phyloP scores from a whole-genome alignment of 2,329 filamentous ascomycete species.

The Rachicladosporium sp. region DNA sequence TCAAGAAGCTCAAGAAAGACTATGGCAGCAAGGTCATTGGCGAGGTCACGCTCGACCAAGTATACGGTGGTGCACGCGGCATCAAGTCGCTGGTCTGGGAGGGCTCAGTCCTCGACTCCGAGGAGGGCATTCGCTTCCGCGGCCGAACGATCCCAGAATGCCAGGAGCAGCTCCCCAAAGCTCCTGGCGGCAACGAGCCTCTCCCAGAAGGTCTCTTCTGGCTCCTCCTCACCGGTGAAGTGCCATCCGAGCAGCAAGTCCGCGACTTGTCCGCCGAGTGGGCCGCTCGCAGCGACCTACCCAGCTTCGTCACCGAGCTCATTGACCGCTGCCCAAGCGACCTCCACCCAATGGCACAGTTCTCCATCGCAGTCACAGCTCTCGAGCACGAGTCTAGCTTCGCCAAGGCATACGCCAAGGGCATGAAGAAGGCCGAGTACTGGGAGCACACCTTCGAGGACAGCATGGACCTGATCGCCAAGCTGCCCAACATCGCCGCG shows the following conservation, averaged over 20 bases:
- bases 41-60: slow-evolving; percentile 97
- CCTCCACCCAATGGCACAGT: slow-evolving; percentile 99
- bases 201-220: slow-evolving; percentile 99
- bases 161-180: slow-evolving; percentile 94
- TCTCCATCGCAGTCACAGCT: slow-evolving; percentile 92
- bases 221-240: slow-evolving; percentile 96
- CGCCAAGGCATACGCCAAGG: slow-evolving; percentile 97
- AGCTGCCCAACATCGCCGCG: slow-evolving; percentile 93
- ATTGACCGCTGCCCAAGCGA: slow-evolving; percentile 99
- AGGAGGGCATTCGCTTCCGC: slow-evolving; percentile 99
- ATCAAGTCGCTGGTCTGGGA: slow-evolving; percentile 99
- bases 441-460: slow-evolving; percentile 99
- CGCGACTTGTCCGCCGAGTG: slow-evolving; percentile 96
- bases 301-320: slow-evolving; percentile 97
- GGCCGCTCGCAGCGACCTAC: slow-evolving; percentile 92
- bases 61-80: slow-evolving; percentile 96
- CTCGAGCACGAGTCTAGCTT: slow-evolving; percentile 98
- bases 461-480: slow-evolving; percentile 98
- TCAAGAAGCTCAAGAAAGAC: slow-evolving; percentile 97
- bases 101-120: slow-evolving; percentile 90
- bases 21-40: slow-evolving; percentile 90
- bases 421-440: slow-evolving; percentile 99
- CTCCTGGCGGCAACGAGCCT: slow-evolving; percentile 90
- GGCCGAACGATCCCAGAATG: slow-evolving; percentile 99
- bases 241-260: slow-evolving; percentile 95